Evolutionary conservation across 2,329 filamentous ascomycete genomes (phyloP).

Genomic region (Chrysoporthe deuterocubensis): DNA sequence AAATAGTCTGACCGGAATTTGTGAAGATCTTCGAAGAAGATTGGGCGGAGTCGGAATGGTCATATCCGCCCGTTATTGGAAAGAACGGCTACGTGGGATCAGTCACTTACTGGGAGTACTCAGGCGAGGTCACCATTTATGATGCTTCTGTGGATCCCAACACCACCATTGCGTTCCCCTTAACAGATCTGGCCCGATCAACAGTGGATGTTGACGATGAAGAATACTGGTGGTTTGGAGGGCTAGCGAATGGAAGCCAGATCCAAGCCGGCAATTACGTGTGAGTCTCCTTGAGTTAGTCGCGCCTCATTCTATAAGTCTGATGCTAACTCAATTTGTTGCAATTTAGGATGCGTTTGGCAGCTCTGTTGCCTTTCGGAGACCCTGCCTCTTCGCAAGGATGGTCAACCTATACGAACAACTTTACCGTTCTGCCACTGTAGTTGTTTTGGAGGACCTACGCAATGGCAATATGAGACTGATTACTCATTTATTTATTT

Average conservation of each 20-base stretch:
- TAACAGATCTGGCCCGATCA: constrained; percentile 14
- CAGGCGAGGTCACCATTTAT: constrained; percentile 15
- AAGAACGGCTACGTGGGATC: constrained; percentile 31
- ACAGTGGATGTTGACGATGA: constrained; percentile 12
- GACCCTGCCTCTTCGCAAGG: constrained; percentile 8
- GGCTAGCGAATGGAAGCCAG: constrained; percentile 19
- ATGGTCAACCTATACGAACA: constrained; percentile 17
- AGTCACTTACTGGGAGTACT: constrained; percentile 20
- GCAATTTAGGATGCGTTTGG: constrained; percentile 12
- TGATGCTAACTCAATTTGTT: background rate
- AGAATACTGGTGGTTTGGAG: constrained; percentile 24
- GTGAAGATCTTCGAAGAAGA: constrained; percentile 33
- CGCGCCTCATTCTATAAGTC: background rate
- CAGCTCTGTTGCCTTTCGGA: constrained; percentile 21
- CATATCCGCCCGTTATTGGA: constrained; percentile 37
- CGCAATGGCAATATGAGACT: background rate
- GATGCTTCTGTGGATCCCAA: constrained; percentile 16
- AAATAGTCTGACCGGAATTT: background rate
- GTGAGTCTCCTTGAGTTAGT: background rate
- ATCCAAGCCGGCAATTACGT: constrained; percentile 16
- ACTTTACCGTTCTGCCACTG: constrained; percentile 12
- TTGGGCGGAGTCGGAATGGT: constrained; percentile 35
- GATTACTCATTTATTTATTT: background rate
- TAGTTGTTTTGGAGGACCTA: constrained; percentile 1
- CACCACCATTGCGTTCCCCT: constrained; percentile 17